phyloP scores from a whole-genome alignment of 1,284 basidiomycete species.

The Stereum hirsutum region DNA sequence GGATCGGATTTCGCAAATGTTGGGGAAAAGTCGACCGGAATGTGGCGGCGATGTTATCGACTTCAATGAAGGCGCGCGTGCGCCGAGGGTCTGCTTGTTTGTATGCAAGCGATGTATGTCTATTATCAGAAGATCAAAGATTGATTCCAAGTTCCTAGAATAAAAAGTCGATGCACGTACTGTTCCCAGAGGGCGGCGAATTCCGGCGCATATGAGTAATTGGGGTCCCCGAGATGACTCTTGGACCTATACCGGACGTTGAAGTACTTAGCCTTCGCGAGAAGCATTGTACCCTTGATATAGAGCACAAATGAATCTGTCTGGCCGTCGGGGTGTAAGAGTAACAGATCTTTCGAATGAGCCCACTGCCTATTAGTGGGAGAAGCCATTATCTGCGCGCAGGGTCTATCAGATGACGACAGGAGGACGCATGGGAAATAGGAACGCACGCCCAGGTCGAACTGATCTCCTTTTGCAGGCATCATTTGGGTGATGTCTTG shows the following conservation, averaged over 20 bases:
- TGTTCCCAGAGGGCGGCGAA: constrained; percentile 20
- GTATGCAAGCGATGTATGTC: no score
- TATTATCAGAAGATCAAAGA: no score
- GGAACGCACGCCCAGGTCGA: constrained; percentile 46
- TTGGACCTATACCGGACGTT: constrained; percentile 57
- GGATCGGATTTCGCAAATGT: constrained; percentile 45
- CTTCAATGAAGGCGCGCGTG: constrained; percentile 53
- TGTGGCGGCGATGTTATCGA: constrained; percentile 47
- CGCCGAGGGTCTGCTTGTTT: constrained; percentile 51
- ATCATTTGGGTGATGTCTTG: constrained; percentile 62
- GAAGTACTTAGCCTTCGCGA: constrained; percentile 65
- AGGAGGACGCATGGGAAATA: constrained; percentile 5
- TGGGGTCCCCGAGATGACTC: constrained; percentile 44
- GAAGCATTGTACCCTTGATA: constrained; percentile 57
- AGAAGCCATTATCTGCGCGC: neutral
- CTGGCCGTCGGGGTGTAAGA: constrained; percentile 41
- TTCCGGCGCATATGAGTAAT: constrained; percentile 22
- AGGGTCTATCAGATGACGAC: neutral
- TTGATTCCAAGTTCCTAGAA: constrained; percentile 8
- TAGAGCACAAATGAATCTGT: constrained; percentile 71
- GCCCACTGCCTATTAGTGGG: constrained; percentile 54
- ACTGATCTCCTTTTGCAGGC: constrained; percentile 52
- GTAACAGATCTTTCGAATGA: constrained; percentile 46
- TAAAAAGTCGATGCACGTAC: no score
- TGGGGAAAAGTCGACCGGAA: constrained; percentile 54